Base-by-base conservation (phyloP, 2,329 filamentous ascomycete species). In the Dichotomopilus funicola region DNA sequence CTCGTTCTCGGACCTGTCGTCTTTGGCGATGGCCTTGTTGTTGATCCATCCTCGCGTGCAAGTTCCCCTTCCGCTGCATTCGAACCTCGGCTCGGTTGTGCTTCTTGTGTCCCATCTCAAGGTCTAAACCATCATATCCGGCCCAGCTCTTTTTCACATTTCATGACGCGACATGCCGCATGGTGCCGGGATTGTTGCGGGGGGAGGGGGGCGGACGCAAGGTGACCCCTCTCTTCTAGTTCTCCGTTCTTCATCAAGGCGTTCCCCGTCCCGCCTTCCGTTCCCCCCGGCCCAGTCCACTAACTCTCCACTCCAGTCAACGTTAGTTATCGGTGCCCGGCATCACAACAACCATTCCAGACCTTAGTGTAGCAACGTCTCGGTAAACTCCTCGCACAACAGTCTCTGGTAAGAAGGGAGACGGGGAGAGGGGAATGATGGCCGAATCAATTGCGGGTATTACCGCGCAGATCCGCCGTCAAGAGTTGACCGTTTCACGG, bases 161-260 rank as follows among this genome's bases (percentile, higher is more conserved):
- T 52, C 51, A 51, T 51, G 34, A 53, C 44, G 51, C 49, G 54
- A 56, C 58, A 36, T 35, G 56, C 46, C 51, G 54, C 53, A 60
- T 51, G 55, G 57, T 52, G 10, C 49, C 46, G 33, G 27, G 31
- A 43, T 41, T 19, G 50, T n/a, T 27, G 19, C 19, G 19, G 19
- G 19, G 19, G 19, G 19, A 27, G 19, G 19, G 19, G 19, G 19
- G 19, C 19, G 19, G 19, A 27, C 19, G 19, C 19, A 27, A 27
- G 19, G 19, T 27, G 19, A 27, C 19, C 19, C 19, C 19, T 27
- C 19, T 27, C 19, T 27, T 27, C 19, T 27, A 27, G 19, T 27
- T 27, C 19, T 27, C 19, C 19, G 19, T 27, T 27, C 19, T 27
- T 27, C 19, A 27, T 27, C 19, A 27, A 27, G 19, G 19, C 19